Evolutionary conservation across 768 basidiomycete species (phyloP).

Genomic region (Cystobasidium onofrii): DNA sequence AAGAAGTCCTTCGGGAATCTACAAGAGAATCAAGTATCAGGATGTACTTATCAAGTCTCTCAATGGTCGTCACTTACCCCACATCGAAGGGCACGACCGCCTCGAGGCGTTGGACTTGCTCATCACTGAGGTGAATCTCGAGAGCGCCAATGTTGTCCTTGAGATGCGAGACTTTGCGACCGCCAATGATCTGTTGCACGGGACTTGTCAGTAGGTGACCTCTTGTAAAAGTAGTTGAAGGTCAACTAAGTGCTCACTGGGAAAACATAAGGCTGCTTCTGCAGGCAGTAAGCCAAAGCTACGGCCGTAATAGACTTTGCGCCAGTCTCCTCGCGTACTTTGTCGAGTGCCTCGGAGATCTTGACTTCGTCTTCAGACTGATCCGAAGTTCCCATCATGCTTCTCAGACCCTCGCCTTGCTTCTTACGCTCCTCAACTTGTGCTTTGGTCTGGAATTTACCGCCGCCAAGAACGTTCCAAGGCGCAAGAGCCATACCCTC

Average conservation of each 20-base stretch:
- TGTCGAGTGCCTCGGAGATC: slow-evolving; percentile 5
- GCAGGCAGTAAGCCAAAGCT: slow-evolving; percentile 27
- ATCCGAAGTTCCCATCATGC: neutral
- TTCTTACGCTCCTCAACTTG: slow-evolving; percentile 30
- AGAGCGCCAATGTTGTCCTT: slow-evolving; percentile 34
- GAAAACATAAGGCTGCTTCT: slow-evolving; percentile 28
- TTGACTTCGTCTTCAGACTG: slow-evolving; percentile 26
- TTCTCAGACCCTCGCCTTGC: slow-evolving; percentile 25
- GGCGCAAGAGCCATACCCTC: slow-evolving; percentile 17
- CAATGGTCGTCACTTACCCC: neutral
- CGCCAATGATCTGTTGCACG: slow-evolving; percentile 24
- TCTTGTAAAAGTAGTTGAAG: no score
- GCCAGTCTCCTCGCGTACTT: slow-evolving; percentile 29
- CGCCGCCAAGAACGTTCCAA: slow-evolving; percentile 21
- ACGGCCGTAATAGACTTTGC: slow-evolving; percentile 13
- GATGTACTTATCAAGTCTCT: neutral
- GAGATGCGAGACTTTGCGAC: slow-evolving; percentile 37
- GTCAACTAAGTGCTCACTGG: neutral
- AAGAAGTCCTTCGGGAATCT: slow-evolving; percentile 1
- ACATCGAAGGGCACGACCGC: neutral
- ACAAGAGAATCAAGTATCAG: neutral
- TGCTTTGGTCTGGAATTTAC: slow-evolving; percentile 28
- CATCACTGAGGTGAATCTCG: slow-evolving; percentile 19
- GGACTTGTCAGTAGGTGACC: no score
- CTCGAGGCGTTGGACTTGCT: slow-evolving; percentile 29